These are phyloP conservation scores for Camelina laxa DNA, from an alignment of 345 rosid genomes.

Conservation along the genomic window DNA sequence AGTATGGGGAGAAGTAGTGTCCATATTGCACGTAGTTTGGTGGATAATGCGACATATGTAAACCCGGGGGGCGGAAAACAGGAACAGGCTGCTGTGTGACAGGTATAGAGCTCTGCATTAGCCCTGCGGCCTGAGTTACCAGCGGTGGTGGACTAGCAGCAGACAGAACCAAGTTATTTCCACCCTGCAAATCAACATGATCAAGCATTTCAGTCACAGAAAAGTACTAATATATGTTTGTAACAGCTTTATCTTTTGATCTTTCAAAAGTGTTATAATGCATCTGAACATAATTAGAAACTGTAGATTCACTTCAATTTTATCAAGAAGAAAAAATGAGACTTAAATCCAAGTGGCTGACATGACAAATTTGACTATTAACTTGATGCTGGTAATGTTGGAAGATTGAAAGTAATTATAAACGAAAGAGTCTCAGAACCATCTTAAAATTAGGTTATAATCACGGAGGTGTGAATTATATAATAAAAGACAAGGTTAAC, in stretches of 20 bases:
- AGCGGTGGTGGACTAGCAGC: conserved; percentile 71
- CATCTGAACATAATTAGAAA: neutral
- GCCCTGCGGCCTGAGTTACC: conserved; percentile 80
- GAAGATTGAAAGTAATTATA: conserved; percentile 4
- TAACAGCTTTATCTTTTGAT: conserved; percentile 4
- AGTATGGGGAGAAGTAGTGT: conserved; percentile 74
- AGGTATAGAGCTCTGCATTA: conserved; percentile 80
- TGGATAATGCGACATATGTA: conserved; percentile 83
- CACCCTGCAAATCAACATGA: conserved; percentile 60
- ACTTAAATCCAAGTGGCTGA: conserved; percentile 7
- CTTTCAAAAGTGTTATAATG: neutral
- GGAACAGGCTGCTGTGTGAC: conserved; percentile 84
- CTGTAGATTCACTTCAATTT: neutral
- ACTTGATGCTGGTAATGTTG: conserved; percentile 1
- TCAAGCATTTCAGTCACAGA: conserved; percentile 39
- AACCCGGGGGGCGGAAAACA: conserved; percentile 81
- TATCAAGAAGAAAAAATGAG: neutral
- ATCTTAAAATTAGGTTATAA: neutral
- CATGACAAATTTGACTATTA: neutral
- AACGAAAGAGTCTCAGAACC: conserved; percentile 6
- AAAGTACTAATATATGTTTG: conserved; percentile 4
- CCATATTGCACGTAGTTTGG: conserved; percentile 86
- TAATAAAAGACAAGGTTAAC: neutral
- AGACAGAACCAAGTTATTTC: conserved; percentile 69
- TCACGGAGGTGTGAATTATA: neutral